Conservation (phyloP, 73 alveolate genomes). For the Paramecium caudatum region DNA sequence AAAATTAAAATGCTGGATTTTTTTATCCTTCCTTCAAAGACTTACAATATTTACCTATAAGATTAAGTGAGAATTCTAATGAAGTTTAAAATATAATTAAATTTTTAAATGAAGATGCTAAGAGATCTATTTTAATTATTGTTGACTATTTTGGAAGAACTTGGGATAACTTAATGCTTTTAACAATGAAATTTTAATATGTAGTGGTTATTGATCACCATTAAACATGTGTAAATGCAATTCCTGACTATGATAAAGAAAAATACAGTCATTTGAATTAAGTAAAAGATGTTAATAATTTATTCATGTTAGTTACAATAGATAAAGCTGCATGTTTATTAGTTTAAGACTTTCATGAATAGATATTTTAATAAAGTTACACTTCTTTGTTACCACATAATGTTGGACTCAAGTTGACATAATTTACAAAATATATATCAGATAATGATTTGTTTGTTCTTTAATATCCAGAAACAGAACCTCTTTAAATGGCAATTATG, state of each 20-base stretch:
- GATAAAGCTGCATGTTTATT: constrained; percentile 52
- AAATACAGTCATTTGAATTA: constrained; percentile 16
- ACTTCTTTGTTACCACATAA: background rate
- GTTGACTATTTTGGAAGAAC: constrained; percentile 62
- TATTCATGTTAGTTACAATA: background rate
- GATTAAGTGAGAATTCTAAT: background rate
- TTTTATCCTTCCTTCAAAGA: constrained; percentile 26
- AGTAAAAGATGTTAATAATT: constrained; percentile 4
- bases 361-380: background rate
- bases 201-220: constrained; percentile 55
- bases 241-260: background rate
- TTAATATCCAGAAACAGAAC: constrained; percentile 47
- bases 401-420: constrained; percentile 2
- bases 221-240: constrained; percentile 43
- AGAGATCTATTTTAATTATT: constrained; percentile 27
- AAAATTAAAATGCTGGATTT: constrained; percentile 25
- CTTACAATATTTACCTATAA: constrained; percentile 15
- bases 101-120: constrained; percentile 38
- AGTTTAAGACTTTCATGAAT: constrained; percentile 52
- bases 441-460: constrained; percentile 46
- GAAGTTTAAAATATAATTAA: constrained; percentile 29
- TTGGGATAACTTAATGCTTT: background rate
- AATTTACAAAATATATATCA: constrained; percentile 30
- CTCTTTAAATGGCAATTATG: constrained; percentile 55
- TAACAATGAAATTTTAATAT: background rate